Conservation (phyloP, 2,329 filamentous ascomycete species). For the Diaporthe sp. region DNA sequence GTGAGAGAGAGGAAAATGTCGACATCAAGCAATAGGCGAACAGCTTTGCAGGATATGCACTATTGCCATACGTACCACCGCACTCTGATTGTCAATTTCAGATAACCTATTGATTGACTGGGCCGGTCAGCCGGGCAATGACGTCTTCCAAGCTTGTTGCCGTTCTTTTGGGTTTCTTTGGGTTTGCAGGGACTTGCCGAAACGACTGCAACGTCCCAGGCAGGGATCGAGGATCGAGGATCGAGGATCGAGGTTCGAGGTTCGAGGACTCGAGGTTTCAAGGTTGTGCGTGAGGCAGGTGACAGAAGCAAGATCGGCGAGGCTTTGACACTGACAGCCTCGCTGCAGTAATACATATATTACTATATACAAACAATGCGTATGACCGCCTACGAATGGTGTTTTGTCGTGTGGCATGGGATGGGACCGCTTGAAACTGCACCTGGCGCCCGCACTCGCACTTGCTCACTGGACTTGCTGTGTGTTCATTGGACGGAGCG, state of each 20-base stretch:
- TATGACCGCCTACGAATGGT: not conserved
- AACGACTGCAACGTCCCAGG: not conserved
- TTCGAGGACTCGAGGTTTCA: slow-evolving; percentile 2
- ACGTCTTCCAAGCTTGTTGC: slow-evolving; percentile 1
- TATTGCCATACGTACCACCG: not conserved
- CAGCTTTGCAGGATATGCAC: not conserved
- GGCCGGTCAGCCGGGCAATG: not conserved
- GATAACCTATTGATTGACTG: not conserved
- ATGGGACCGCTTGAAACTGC: not conserved
- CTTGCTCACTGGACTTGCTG: not conserved
- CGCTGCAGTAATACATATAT: not conserved
- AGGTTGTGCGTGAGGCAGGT: not conserved
- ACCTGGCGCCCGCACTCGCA: not conserved
- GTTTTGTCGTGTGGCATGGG: not conserved
- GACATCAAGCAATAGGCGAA: not conserved
- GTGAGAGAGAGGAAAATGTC: not conserved
- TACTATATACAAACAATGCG: not conserved
- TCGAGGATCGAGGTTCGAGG: slow-evolving; percentile 6
- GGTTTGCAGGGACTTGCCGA: slow-evolving; percentile 9
- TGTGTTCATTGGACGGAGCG: not conserved
- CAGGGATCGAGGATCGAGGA: slow-evolving; percentile 9
- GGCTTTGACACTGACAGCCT: slow-evolving; percentile 13
- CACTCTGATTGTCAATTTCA: not conserved
- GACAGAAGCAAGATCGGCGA: slow-evolving; percentile 10
- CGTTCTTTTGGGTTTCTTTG: not conserved